A percentile compares a stretch with the other conserved stretches of the same genome.
phyloP scores from a whole-genome alignment of 2,329 filamentous ascomycete genomes.

The Fulvia fulva region DNA sequence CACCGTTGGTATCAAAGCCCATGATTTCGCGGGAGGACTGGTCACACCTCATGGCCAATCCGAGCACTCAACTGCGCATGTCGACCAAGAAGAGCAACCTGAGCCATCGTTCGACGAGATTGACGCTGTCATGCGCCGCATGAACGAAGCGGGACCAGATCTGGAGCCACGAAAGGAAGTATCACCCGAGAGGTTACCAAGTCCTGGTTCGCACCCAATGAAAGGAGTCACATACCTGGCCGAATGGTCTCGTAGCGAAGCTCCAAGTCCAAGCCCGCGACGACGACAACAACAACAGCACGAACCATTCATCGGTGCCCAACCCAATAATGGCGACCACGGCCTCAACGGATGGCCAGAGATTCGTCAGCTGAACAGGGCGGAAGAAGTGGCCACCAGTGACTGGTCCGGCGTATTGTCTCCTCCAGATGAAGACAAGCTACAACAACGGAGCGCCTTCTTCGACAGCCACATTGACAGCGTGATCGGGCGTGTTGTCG shows the following conservation, averaged over 20 bases:
- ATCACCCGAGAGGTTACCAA: slow-evolving; percentile 21
- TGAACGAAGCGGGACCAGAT: slow-evolving; percentile 69
- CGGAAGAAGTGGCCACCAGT: slow-evolving; percentile 65
- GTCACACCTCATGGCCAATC: slow-evolving; percentile 1
- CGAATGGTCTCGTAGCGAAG: slow-evolving; percentile 56
- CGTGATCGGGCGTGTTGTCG: slow-evolving; percentile 72
- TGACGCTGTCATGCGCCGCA: slow-evolving; percentile 84
- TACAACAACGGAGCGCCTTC: slow-evolving; percentile 76
- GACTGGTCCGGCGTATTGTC: slow-evolving; percentile 90
- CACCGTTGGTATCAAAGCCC: background rate
- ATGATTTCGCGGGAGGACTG: slow-evolving; percentile 7
- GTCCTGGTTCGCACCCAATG: slow-evolving; percentile 26
- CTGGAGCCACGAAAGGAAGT: slow-evolving; percentile 32
- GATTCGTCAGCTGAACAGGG: slow-evolving; percentile 61
- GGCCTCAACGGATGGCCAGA: slow-evolving; percentile 27
- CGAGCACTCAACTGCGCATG: slow-evolving; percentile 11
- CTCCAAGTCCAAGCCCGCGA: slow-evolving; percentile 66
- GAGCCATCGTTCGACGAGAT: slow-evolving; percentile 72
- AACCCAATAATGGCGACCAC: slow-evolving; percentile 44
- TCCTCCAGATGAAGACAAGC: slow-evolving; percentile 76
- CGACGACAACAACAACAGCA: slow-evolving; percentile 11
- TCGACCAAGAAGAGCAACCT: slow-evolving; percentile 18
- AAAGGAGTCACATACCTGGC: slow-evolving; percentile 30
- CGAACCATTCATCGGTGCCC: slow-evolving; percentile 23
- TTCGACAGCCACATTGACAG: slow-evolving; percentile 89